Base-by-base conservation (phyloP, 169 alveolate species). In the Cryptosporidium tyzzeri region DNA sequence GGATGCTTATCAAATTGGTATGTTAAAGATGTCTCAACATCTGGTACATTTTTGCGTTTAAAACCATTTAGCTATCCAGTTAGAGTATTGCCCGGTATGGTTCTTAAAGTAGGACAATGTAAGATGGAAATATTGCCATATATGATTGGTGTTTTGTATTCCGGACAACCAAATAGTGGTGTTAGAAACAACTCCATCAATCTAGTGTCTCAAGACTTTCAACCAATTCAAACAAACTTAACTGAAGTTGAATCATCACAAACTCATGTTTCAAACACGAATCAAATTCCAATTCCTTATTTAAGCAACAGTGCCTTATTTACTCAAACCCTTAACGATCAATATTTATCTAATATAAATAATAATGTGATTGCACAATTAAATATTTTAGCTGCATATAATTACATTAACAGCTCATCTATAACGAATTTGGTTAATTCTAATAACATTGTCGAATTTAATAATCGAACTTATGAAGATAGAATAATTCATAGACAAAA, bases 61-160 rank as follows among this genome's bases (percentile, higher is more conserved):
- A 93, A 93, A 84, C 97, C 98, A 3, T 94, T 93, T 91, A 91
- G 91, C 33, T 94, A 85, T 26, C 97, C 97, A 29, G 84, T 94
- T 14, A 95, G 96, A 23, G 59, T 95, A n/a, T 71, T 91, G 18
- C 95, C 94, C 39, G 96, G 96, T 39, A 55, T 91, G 74, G 80
- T 93, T 31, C 94, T 96, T 62, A 96, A 96, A 84, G 98, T 95
- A 58, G 98, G 98, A 10, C 98, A 96, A 85, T 95, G 97, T 84
- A 95, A 95, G 71, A 85, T 96, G 33, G 97, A 96, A 91, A 92
- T 95, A 21, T 23, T 80, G 6, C 89, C 89, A 29, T 62, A 41
- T 41, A 61, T 62, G 41, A 41, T 67, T 62, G 74, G 74, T 10
- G 10, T 67, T 3, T 37, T 73, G 35, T 39, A 31, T 18, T 59